Evolutionary conservation across 495 filamentous ascomycete genomes (phyloP).

Genomic region (Trichoderma reesei): DNA sequence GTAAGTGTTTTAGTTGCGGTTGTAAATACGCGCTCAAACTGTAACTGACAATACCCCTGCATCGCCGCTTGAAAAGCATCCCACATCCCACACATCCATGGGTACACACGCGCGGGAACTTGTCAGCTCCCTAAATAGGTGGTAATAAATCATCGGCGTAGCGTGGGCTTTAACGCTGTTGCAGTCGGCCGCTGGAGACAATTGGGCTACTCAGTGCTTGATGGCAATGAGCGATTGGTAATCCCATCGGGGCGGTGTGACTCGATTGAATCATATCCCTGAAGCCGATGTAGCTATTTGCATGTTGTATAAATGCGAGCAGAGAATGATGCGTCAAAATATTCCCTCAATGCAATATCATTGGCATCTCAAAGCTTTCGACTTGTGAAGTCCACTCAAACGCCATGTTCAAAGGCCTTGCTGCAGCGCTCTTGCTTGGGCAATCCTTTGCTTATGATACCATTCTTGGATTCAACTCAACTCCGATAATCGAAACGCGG

Average conservation of each 20-base stretch:
- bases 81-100: background rate
- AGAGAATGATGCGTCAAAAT: too few relatives aligned
- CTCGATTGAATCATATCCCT: too few relatives aligned
- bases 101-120: background rate
- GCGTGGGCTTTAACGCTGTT: too few relatives aligned
- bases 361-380: background rate
- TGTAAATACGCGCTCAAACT: background rate
- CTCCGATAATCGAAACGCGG: constrained; percentile 20
- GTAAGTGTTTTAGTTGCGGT: too few relatives aligned
- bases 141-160: too few relatives aligned
- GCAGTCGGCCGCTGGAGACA: background rate
- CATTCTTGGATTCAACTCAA: constrained; percentile 12
- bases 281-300: background rate
- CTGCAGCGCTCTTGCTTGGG: constrained; percentile 4
- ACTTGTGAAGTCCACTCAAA: too few relatives aligned
- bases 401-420: background rate
- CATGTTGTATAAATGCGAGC: too few relatives aligned
- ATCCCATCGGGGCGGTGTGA: background rate
- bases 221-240: background rate
- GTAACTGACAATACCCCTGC: background rate
- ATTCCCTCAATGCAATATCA: background rate
- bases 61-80: background rate
- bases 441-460: constrained; percentile 14
- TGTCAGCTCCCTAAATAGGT: background rate
- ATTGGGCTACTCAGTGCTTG: background rate